A percentile compares a stretch with the other conserved stretches of the same genome.
Conservation (phyloP, 2,329 filamentous ascomycete species). For the Cytospora chrysosperma region DNA sequence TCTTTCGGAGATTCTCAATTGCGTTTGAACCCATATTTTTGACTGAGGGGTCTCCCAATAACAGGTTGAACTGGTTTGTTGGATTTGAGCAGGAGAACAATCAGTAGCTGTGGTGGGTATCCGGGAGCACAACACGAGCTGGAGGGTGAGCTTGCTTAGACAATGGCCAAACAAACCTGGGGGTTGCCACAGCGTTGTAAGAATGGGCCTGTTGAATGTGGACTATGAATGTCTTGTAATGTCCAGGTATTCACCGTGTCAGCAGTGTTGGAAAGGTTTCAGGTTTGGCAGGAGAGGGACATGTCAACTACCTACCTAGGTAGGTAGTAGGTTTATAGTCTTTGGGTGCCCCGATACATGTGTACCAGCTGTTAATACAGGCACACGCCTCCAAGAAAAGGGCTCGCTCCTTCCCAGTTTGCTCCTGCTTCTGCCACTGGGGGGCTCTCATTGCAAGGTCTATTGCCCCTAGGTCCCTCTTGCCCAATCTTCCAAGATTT, state of each 20-base stretch:
- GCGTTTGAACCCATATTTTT: neutral
- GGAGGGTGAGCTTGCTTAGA: neutral
- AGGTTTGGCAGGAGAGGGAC: neutral
- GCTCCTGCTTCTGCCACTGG: no score
- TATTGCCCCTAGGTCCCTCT: no score
- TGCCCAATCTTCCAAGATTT: no score
- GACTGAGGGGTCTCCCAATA: neutral
- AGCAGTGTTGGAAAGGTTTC: neutral
- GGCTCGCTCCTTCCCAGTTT: no score
- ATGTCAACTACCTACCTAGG: neutral
- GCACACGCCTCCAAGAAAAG: no score
- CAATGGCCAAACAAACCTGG: neutral
- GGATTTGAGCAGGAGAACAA: neutral
- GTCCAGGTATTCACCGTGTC: neutral
- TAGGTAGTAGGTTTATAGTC: no score
- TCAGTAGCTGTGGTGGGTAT: neutral
- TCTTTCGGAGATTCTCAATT: slow-evolving; percentile 7
- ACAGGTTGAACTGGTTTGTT: neutral
- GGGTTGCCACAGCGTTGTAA: neutral
- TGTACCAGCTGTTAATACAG: neutral
- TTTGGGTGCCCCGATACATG: neutral
- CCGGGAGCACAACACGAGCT: neutral
- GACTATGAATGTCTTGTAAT: neutral
- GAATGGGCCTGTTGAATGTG: neutral
- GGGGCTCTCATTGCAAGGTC: no score